A percentile compares a stretch with the other conserved stretches of the same genome.
Evolutionary conservation across 1,284 basidiomycete species (phyloP).

Genomic region (Vanrija sp.): DNA sequence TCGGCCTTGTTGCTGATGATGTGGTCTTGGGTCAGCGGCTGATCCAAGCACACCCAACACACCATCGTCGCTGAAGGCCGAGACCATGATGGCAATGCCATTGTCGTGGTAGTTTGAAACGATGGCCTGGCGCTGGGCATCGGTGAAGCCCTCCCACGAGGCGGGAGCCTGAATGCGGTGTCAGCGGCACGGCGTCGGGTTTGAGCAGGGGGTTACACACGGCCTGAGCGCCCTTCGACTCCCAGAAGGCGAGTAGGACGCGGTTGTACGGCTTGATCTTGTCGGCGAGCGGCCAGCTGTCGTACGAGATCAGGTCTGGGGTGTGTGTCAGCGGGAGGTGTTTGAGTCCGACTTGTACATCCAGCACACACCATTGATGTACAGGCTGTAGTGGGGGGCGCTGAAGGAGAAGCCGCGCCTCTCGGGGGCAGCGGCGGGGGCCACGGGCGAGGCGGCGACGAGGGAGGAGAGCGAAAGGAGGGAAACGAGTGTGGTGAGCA

Average conservation of each 20-base stretch:
- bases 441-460: conserved; percentile 1
- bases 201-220: conserved; percentile 8
- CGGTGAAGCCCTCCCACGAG: conserved; percentile 38
- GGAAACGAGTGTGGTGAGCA: conserved; percentile 13
- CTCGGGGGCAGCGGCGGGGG: conserved; percentile 4
- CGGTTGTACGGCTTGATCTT: conserved; percentile 40
- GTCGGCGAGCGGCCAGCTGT: conserved; percentile 22
- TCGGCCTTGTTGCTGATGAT: conserved; percentile 43
- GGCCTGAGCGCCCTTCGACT: conserved; percentile 42
- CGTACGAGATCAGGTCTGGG: conserved; percentile 30
- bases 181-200: background rate
- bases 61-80: conserved; percentile 51
- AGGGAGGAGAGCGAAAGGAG: conserved; percentile 10
- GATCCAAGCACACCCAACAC: background rate
- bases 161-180: conserved; percentile 28
- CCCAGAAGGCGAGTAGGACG: conserved; percentile 54
- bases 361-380: conserved; percentile 33
- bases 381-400: conserved; percentile 45
- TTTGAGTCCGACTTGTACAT: background rate
- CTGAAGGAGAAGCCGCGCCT: conserved; percentile 14
- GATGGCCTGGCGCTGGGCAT: conserved; percentile 29
- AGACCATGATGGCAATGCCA: conserved; percentile 52
- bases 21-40: conserved; percentile 24
- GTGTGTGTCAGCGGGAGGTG: conserved; percentile 19
- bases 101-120: conserved; percentile 48